Evolutionary conservation across 441 rosid species (phyloP), one percentile per base, ranked within the genome.

Genomic region (Hura crepitans): DNA sequence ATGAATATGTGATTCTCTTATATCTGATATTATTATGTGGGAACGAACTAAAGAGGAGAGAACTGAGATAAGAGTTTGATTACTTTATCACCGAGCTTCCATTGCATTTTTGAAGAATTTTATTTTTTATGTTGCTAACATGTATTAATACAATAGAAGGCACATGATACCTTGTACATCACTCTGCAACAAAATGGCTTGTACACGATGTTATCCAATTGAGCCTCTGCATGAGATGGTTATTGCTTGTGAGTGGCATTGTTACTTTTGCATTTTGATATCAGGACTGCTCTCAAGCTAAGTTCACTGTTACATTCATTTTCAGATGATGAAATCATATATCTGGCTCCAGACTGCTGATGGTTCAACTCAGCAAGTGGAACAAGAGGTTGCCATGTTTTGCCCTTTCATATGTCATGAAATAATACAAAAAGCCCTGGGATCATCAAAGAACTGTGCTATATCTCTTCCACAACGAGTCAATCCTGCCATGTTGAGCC

Each of bases 301-400:
- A 35, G 66, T n/a, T n/a, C n/a, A 12, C 42, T 61, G 15, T 39
- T 27, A 28, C 42, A 57, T 65, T 30, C 66, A 45, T 78, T 69
- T 53, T 61, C 79, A 87, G 69, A 67, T 84, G 88, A 87, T 87
- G 88, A 87, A 85, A 74, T 83, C 92, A 13, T 87, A 80, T 73
- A 75, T 87, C 68, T 87, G 92, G 92, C 84, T 87, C 43, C 90
- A 85, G 79, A 87, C 92, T 67, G 80, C 83, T 53, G 90, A 87
- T 75, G 90, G 90, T 43, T 84, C 87, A 58, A 84, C 84, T 71
- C 92, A 87, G 67, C 92, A 85, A 87, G 88, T 87, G 15, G 92
- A 87, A 76, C 84, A 87, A 78, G 92, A 85, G 77, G 90, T 84
- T 71, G 92, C 92, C 74, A 87, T 84, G 90, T 87, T 82, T 76